Evolutionary conservation across 1,284 basidiomycete species (phyloP).

Genomic region (Ganoderma lucidum): DNA sequence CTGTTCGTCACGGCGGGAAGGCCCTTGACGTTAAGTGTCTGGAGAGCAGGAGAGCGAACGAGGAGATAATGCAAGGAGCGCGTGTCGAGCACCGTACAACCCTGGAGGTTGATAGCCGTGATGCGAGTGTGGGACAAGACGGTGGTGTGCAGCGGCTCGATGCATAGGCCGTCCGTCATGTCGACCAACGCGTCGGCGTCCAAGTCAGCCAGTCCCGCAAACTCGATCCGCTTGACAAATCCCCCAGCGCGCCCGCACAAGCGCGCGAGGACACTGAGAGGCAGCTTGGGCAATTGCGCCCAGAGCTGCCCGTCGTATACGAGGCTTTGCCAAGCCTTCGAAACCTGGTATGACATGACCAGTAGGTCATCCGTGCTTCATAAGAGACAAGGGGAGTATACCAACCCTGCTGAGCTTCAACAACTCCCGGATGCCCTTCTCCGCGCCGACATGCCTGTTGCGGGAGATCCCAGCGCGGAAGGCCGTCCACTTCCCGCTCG

Average conservation of each 20-base stretch:
- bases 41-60: slow-evolving; percentile 69
- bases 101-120: slow-evolving; percentile 76
- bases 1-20: slow-evolving; percentile 73
- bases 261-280: slow-evolving; percentile 55
- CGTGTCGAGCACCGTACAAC: slow-evolving; percentile 73
- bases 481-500: slow-evolving; percentile 61
- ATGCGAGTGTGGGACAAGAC: slow-evolving; percentile 63
- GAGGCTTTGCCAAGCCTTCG: slow-evolving; percentile 79
- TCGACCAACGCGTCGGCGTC: slow-evolving; percentile 56
- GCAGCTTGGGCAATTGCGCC: slow-evolving; percentile 66
- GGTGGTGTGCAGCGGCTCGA: slow-evolving; percentile 46
- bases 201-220: slow-evolving; percentile 72
- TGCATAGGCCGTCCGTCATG: slow-evolving; percentile 61
- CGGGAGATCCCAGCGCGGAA: slow-evolving; percentile 61
- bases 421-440: slow-evolving; percentile 78
- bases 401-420: slow-evolving; percentile 80
- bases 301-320: slow-evolving; percentile 92
- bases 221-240: slow-evolving; percentile 71
- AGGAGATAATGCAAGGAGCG: slow-evolving; percentile 77
- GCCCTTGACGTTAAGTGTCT: slow-evolving; percentile 71
- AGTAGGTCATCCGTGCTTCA: slow-evolving; percentile 29
- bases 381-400: slow-evolving; percentile 34
- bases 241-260: slow-evolving; percentile 64
- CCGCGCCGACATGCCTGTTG: slow-evolving; percentile 75
- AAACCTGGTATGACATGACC: slow-evolving; percentile 65